Evolutionary conservation across 176 grass and related monocot species (phyloP).

Genomic region (Phoenix dactylifera): DNA sequence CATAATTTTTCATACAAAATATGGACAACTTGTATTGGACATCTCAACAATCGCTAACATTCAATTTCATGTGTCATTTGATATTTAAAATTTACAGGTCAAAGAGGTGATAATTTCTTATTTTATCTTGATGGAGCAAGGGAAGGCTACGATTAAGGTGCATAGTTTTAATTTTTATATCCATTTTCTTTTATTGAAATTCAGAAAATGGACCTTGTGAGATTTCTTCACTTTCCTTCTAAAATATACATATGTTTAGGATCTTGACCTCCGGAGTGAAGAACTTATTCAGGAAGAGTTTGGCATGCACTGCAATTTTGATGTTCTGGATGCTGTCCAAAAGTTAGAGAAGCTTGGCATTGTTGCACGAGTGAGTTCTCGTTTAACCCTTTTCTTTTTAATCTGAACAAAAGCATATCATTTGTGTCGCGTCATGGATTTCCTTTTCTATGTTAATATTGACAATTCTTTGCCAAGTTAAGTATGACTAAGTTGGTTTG

Average conservation of each 20-base stretch:
- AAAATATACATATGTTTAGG: slow-evolving; percentile 27
- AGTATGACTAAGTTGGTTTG: too few relatives aligned
- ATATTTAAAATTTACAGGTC: slow-evolving; percentile 40
- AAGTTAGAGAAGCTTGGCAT: slow-evolving; percentile 91
- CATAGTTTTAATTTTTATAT: slow-evolving; percentile 1
- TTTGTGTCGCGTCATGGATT: too few relatives aligned
- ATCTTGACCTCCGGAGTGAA: slow-evolving; percentile 88
- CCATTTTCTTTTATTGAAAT: background rate
- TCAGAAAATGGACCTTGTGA: background rate
- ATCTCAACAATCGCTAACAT: background rate
- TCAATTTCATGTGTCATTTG: background rate
- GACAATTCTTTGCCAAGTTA: too few relatives aligned
- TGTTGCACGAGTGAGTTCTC: slow-evolving; percentile 69
- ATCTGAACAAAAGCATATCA: too few relatives aligned
- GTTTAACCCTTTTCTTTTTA: too few relatives aligned
- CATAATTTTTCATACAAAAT: background rate
- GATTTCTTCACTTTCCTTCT: slow-evolving; percentile 11
- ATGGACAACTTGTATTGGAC: background rate
- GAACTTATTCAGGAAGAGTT: slow-evolving; percentile 95
- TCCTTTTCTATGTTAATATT: too few relatives aligned
- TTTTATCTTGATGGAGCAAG: slow-evolving; percentile 99
- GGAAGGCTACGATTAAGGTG: slow-evolving; percentile 79
- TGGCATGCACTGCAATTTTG: slow-evolving; percentile 85
- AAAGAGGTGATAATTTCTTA: slow-evolving; percentile 98
- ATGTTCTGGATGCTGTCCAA: slow-evolving; percentile 82